Evolutionary conservation across 192 early-diverging fungal species (phyloP), one percentile per base, ranked within the genome.

Genomic region (Haplosporangium gracile): DNA sequence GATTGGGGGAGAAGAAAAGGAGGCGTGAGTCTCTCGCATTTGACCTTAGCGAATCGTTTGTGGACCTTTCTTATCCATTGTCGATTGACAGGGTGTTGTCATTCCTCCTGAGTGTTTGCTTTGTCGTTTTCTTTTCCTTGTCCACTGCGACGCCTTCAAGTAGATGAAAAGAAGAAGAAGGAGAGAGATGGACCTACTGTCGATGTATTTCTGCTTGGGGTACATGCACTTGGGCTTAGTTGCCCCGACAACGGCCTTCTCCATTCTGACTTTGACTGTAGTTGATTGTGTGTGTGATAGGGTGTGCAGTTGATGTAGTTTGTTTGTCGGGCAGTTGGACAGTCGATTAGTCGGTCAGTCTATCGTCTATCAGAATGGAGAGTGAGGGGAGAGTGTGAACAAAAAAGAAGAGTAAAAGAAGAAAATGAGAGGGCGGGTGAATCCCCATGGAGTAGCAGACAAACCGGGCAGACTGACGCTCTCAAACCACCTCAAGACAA

Each of bases 161-260:
- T 29, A 1, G 24, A 57, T 8, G 26, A 39, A 20, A 39, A 16
- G 20, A 57, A 34, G 74, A 63, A 40, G 39, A 68, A 63, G 39
- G n/a, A 73, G 68, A 53, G 5, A 32, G 45, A 53, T 39, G 45
- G 32, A 72, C 74, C 68, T 90, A 93, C 93, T 89, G 76, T 92
- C 90, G 38, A 98, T 96, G 88, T 99, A 97, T 89, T 99, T 99
- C 86, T 96, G 95, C 88, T 99, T 99, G 65, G 98, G 98, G 10
- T 97, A 95, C 45, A 95, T 93, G 85, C 98, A 97, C 63, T 99
- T 97, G 71, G 90, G 88, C 77, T 94, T 94, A 18, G 96, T 94
- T 10, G 97, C 98, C 88, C 98, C 98, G 22, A 89, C 63, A 42
- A 93, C 87, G 10, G 92, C 89, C 68, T 84, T 91, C 63, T 93